Percentiles rank a stretch among this genome's conserved stretches.
phyloP scores from a whole-genome alignment of 306 rosid genomes.

The Quercus aquifolioides region DNA sequence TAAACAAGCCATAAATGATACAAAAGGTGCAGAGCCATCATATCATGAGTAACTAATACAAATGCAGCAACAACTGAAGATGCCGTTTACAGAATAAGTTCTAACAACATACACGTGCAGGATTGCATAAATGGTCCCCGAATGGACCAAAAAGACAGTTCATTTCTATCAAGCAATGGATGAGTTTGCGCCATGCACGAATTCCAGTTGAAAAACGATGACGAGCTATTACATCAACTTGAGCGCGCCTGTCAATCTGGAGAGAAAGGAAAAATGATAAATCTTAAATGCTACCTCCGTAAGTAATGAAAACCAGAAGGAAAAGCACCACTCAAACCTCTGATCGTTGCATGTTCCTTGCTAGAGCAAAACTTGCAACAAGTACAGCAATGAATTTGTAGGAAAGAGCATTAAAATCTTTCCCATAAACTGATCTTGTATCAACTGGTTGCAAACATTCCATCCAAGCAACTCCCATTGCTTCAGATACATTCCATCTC shows the following conservation, averaged over 20 bases:
- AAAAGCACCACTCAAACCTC: conserved; percentile 59
- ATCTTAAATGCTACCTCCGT: conserved; percentile 22
- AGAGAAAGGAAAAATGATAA: conserved; percentile 29
- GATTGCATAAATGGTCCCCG: conserved; percentile 66
- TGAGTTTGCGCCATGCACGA: conserved; percentile 89
- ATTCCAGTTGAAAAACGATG: conserved; percentile 65
- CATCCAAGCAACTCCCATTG: conserved; percentile 99
- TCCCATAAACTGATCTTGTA: conserved; percentile 88
- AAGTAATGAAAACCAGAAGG: conserved; percentile 15
- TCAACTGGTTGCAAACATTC: conserved; percentile 96
- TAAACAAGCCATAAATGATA: background rate
- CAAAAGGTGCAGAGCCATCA: conserved; percentile 12
- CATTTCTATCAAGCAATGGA: conserved; percentile 82
- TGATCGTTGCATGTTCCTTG: conserved; percentile 93
- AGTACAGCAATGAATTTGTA: conserved; percentile 92
- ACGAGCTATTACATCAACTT: conserved; percentile 53
- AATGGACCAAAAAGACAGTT: conserved; percentile 84
- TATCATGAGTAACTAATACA: conserved; percentile 13
- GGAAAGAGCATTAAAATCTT: conserved; percentile 89
- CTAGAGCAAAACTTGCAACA: conserved; percentile 93
- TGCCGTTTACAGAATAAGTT: conserved; percentile 1
- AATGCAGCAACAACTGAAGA: conserved; percentile 13
- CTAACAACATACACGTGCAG: conserved; percentile 65
- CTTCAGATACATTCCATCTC: conserved; percentile 91
- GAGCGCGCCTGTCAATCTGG: conserved; percentile 91